A percentile compares a stretch with the other conserved stretches of the same genome.
Evolutionary conservation across 345 rosid genomes (phyloP).

Genomic region (Dovyalis caffra): DNA sequence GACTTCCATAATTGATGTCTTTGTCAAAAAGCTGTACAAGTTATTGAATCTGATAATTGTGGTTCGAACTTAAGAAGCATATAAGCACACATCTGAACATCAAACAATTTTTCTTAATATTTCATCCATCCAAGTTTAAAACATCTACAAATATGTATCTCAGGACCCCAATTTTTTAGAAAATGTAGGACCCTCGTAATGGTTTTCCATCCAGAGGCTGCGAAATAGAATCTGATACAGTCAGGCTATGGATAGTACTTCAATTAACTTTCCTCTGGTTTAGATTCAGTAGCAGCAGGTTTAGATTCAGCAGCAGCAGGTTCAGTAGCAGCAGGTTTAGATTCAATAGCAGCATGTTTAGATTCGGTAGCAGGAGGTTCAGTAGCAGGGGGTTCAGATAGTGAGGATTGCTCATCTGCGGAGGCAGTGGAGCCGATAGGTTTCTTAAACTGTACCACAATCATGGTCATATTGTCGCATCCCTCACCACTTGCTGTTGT

Average conservation of each 20-base stretch:
- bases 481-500: constrained; percentile 82
- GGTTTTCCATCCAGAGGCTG: not conserved
- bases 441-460: constrained; percentile 87
- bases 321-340: constrained; percentile 21
- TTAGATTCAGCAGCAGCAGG: too few relatives aligned
- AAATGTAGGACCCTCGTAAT: not conserved
- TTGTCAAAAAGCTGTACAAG: constrained; percentile 28
- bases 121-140: constrained; percentile 8
- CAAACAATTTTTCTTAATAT: constrained; percentile 10
- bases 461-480: constrained; percentile 99
- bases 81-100: constrained; percentile 7
- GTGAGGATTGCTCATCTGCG: constrained; percentile 37
- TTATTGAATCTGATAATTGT: constrained; percentile 11
- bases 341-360: constrained; percentile 19
- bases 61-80: not conserved
- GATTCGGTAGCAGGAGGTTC: too few relatives aligned
- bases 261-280: constrained; percentile 25
- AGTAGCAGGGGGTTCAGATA: constrained; percentile 20
- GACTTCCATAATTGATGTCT: not conserved
- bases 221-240: not conserved
- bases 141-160: constrained; percentile 18
- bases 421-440: constrained; percentile 31
- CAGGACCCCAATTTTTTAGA: not conserved
- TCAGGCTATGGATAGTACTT: constrained; percentile 4
- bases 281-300: constrained; percentile 22